Evolutionary conservation across 495 filamentous ascomycete species (phyloP), one percentile per base, ranked within the genome.

Genomic region (Neohortaea acidophila): DNA sequence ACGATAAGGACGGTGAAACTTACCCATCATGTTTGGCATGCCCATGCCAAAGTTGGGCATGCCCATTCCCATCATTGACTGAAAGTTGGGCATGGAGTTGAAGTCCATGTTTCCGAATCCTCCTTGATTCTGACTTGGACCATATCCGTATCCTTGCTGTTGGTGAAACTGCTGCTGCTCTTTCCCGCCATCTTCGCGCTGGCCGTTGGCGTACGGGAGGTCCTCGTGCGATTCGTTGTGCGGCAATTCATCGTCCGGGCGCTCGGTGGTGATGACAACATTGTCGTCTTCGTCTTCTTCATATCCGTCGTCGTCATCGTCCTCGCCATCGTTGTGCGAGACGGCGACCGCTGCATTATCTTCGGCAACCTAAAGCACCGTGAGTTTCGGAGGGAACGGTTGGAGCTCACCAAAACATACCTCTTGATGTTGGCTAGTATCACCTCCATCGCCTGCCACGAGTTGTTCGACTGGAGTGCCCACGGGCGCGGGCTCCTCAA

Each of bases 11-110:
- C 12, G 19, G 28, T 27, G 34, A 19, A 9, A 36, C 39, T 33
- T 51, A 41, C 86, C 81, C 82, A 84, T 83, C 74, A 92, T 85
- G 43, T 73, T 73, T 21, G 74, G 72, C 59, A 35, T 65, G 62
- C 56, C 78, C 75, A 21, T 59, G 59, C 32, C 61, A 63, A 43
- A 41, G 19, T 70, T 72, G 36, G 64, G 66, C 78, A 86, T 84
- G 42, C 72, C 69, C 56, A 71, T 79, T 43, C 76, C 65, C 56
- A 71, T 68, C 71, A 81, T 92, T 45, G 81, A 74, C 54, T 72
- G 81, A 52, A 86, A 75, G 47, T 75, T 69, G 48, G 63, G 71
- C 27, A 51, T 55, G 38, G 65, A 72, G 49, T 62, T 68, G 60
- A 78, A 81, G 41, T 66, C 69, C 75, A 82, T 79, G 38, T 69